phyloP scores from a whole-genome alignment of 2,329 filamentous ascomycete species.

The Fusarium nodosum region DNA sequence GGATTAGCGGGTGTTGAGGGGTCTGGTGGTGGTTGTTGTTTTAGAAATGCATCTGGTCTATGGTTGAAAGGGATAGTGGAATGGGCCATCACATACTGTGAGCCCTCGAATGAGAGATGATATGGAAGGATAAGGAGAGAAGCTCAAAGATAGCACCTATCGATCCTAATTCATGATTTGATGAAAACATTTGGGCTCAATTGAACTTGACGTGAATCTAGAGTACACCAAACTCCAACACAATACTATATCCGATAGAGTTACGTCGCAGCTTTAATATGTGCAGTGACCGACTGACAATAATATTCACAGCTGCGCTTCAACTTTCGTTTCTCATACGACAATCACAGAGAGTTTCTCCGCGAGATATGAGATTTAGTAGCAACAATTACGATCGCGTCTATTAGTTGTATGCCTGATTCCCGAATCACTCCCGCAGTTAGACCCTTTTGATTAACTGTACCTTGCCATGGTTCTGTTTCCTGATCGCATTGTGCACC shows the following conservation, averaged over 20 bases:
- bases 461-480: background rate
- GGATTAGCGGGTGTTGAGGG: slow-evolving; percentile 29
- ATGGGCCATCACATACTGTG: slow-evolving; percentile 12
- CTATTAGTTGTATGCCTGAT: too few species aligned
- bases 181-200: background rate
- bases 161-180: slow-evolving; percentile 29
- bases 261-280: too few species aligned
- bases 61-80: slow-evolving; percentile 26
- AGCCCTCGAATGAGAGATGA: slow-evolving; percentile 11
- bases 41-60: slow-evolving; percentile 15
- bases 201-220: background rate
- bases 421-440: too few species aligned
- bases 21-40: slow-evolving; percentile 26
- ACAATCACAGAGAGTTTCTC: background rate
- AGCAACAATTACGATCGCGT: background rate
- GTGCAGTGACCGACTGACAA: background rate
- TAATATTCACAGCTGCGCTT: background rate
- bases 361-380: background rate
- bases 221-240: background rate
- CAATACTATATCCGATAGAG: background rate
- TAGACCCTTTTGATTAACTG: background rate
- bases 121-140: slow-evolving; percentile 18
- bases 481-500: background rate
- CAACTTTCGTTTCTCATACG: background rate
- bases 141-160: slow-evolving; percentile 28